Conservation (phyloP, 2,329 filamentous ascomycete species). For the Colletotrichum sp. region DNA sequence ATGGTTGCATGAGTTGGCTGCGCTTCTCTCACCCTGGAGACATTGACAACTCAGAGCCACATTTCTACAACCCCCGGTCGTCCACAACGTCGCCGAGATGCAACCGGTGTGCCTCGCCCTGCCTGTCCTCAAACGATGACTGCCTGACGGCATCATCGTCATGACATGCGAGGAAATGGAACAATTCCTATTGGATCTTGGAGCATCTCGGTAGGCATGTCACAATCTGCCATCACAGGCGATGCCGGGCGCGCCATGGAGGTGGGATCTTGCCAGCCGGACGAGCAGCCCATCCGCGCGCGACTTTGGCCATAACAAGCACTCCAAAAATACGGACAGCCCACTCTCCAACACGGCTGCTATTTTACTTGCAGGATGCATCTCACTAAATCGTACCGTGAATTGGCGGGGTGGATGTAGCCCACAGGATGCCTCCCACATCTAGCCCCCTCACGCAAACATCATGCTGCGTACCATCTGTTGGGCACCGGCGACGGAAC, state of each 20-base stretch:
- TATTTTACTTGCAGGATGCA: background rate
- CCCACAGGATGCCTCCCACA: background rate
- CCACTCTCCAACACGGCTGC: background rate
- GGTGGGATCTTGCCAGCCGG: background rate
- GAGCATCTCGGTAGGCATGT: background rate
- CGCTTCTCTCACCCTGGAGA: background rate
- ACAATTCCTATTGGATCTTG: background rate
- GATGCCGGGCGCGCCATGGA: background rate
- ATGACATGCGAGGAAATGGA: background rate
- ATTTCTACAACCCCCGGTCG: slow-evolving; percentile 4
- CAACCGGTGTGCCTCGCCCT: slow-evolving; percentile 10
- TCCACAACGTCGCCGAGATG: slow-evolving; percentile 5
- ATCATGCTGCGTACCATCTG: background rate
- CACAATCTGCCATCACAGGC: background rate
- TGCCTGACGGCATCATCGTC: background rate
- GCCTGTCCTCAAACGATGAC: background rate
- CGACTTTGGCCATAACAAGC: background rate
- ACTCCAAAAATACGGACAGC: background rate
- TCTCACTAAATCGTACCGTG: background rate
- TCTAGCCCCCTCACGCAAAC: background rate
- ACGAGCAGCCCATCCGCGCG: background rate
- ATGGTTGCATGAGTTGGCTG: slow-evolving; percentile 23
- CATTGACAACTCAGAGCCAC: slow-evolving; percentile 21
- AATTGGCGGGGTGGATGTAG: background rate
- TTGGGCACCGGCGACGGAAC: background rate